Percentiles rank a stretch among this genome's conserved stretches.
Evolutionary conservation across 1,284 basidiomycete genomes (phyloP).

Genomic region (Pyrrhoderma lamaoense): DNA sequence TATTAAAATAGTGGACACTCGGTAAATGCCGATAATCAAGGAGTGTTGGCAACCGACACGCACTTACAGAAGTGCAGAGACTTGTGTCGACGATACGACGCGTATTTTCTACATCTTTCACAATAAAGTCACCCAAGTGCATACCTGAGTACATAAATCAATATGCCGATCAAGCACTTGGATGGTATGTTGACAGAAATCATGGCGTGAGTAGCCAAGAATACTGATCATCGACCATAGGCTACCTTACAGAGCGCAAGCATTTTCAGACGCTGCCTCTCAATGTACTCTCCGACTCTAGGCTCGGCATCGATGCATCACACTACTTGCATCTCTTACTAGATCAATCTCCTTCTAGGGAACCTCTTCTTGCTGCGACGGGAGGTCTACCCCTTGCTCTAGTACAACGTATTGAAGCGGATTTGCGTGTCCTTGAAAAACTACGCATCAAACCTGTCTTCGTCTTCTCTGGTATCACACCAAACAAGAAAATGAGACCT

Average conservation of each 20-base stretch:
- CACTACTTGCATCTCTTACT: slow-evolving; percentile 83
- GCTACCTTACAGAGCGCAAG: slow-evolving; percentile 81
- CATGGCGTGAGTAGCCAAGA: background rate
- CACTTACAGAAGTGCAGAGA: too few species aligned
- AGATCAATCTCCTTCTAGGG: slow-evolving; percentile 68
- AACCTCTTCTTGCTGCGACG: slow-evolving; percentile 89
- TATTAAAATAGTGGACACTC: too few species aligned
- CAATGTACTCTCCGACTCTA: slow-evolving; percentile 80
- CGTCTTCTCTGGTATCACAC: slow-evolving; percentile 84
- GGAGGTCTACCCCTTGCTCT: slow-evolving; percentile 89
- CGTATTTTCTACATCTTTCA: too few species aligned
- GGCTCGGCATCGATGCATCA: slow-evolving; percentile 94
- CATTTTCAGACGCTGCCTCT: slow-evolving; percentile 81
- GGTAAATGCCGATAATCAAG: too few species aligned
- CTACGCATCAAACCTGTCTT: slow-evolving; percentile 95
- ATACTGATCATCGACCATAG: slow-evolving; percentile 33
- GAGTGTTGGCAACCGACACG: too few species aligned
- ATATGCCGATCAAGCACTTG: slow-evolving; percentile 28
- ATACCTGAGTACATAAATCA: background rate
- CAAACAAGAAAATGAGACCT: slow-evolving; percentile 59
- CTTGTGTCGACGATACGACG: too few species aligned
- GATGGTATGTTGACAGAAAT: slow-evolving; percentile 22
- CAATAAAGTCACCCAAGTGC: too few species aligned
- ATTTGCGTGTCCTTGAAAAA: slow-evolving; percentile 87
- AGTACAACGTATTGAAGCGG: slow-evolving; percentile 81